Evolutionary conservation across 2,329 filamentous ascomycete genomes (phyloP).

Genomic region (Botrytis cinerea): DNA sequence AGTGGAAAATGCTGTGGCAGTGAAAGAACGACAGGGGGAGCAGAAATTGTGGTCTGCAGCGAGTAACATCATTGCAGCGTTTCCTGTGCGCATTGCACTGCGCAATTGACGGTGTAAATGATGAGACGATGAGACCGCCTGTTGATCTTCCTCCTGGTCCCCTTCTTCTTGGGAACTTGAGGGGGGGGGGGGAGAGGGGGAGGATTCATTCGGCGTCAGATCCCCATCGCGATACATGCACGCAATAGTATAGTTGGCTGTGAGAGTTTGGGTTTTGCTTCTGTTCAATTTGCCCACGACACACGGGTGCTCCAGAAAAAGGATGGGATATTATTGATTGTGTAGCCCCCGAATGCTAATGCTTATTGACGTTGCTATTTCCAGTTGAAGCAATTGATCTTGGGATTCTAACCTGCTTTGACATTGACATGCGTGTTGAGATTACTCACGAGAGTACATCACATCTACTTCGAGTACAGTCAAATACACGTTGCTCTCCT

Average conservation of each 20-base stretch:
- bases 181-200: too few species aligned
- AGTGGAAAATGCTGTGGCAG: background rate
- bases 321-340: background rate
- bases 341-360: background rate
- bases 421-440: background rate
- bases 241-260: background rate
- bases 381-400: background rate
- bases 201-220: background rate
- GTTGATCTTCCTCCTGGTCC: background rate
- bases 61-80: background rate
- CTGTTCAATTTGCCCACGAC: background rate
- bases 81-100: background rate
- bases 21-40: background rate
- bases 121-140: constrained; percentile 4
- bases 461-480: background rate
- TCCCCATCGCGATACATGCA: background rate
- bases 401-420: background rate
- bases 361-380: background rate
- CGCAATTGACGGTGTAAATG: background rate
- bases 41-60: background rate
- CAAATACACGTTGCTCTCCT: background rate
- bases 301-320: background rate
- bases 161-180: background rate
- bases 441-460: background rate
- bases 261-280: background rate